Evolutionary conservation across 805 yeast species (phyloP).

Genomic region (Yarrowia deformans): DNA sequence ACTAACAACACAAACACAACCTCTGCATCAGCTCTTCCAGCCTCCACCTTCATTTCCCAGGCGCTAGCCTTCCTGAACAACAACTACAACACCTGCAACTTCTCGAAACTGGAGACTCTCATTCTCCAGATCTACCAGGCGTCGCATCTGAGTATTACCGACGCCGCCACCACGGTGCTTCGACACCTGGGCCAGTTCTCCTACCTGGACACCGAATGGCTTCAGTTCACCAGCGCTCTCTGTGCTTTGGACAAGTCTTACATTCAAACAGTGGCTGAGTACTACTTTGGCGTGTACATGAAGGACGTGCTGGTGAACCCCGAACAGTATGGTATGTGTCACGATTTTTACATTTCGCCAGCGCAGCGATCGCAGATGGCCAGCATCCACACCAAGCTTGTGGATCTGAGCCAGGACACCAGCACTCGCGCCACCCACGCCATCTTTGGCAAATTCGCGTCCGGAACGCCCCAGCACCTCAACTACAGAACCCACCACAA

Average conservation of each 20-base stretch:
- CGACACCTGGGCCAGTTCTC: slow-evolving; percentile 25
- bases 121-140: slow-evolving; percentile 35
- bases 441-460: slow-evolving; percentile 1
- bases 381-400: slow-evolving; percentile 16
- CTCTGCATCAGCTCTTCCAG: not conserved
- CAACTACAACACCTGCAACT: slow-evolving; percentile 19
- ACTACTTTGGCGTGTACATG: slow-evolving; percentile 19
- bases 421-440: not conserved
- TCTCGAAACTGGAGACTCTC: slow-evolving; percentile 31
- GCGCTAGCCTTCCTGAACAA: slow-evolving; percentile 27
- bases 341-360: slow-evolving; percentile 27
- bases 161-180: slow-evolving; percentile 10
- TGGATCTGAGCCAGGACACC: slow-evolving; percentile 15
- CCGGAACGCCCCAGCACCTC: slow-evolving; percentile 13
- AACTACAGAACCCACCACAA: slow-evolving; percentile 3
- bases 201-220: slow-evolving; percentile 7
- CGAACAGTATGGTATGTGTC: slow-evolving; percentile 36
- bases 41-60: slow-evolving; percentile 14
- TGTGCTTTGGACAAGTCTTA: slow-evolving; percentile 15
- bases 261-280: not conserved
- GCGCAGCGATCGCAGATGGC: slow-evolving; percentile 23
- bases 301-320: slow-evolving; percentile 36
- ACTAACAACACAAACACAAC: slow-evolving; percentile 23
- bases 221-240: slow-evolving; percentile 17
- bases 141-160: not conserved